Evolutionary conservation across 306 rosid genomes (phyloP), one percentile per base, ranked within the genome.

Genomic region (Vigna angularis): DNA sequence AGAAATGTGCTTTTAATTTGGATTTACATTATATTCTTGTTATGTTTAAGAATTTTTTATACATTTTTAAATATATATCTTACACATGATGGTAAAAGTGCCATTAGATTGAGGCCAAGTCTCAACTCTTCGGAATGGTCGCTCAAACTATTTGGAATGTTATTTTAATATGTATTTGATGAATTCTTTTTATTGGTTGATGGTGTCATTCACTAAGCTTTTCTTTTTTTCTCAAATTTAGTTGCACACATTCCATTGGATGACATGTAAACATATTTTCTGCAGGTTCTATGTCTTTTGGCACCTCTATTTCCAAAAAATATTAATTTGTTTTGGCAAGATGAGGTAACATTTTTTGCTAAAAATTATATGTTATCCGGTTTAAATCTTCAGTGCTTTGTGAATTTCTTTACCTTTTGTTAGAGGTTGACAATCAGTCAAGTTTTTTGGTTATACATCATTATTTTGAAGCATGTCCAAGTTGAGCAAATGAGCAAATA

Each of bases 231-330:
- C 24, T 57, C 26, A 13, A 42, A 58, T 55, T 77, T 57, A 20
- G 68, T 61, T 51, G 64, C 64, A 9, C 68, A 17, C 49, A 75
- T 75, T 72, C 71, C 83, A 40, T 74, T 72, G 48, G 64, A 56
- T 85, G 84, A 77, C 79, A 34, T 66, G 48, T 47, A 15, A 49
- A 24, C 22, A 61, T 28, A 74, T 65, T 69, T 55, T 80, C 80
- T 85, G 84, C 62, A 94, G 98, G 97, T 94, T 85, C 90, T 92
- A 67, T 92, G 91, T 79, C 87, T 84, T 80, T 81, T 94, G 63
- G 97, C 98, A 49, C 97, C 97, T 57, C 90, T 94, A 52, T 94
- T 92, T 81, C 98, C 98, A 6, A 94, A 88, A 88, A 85, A 90
- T 85, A 86, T 89, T 75, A 87, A 80, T 77, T 83, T 88, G 87